Evolutionary conservation across 1,284 basidiomycete genomes (phyloP), one percentile per base, ranked within the genome.

Genomic region (Ustilago curta): DNA sequence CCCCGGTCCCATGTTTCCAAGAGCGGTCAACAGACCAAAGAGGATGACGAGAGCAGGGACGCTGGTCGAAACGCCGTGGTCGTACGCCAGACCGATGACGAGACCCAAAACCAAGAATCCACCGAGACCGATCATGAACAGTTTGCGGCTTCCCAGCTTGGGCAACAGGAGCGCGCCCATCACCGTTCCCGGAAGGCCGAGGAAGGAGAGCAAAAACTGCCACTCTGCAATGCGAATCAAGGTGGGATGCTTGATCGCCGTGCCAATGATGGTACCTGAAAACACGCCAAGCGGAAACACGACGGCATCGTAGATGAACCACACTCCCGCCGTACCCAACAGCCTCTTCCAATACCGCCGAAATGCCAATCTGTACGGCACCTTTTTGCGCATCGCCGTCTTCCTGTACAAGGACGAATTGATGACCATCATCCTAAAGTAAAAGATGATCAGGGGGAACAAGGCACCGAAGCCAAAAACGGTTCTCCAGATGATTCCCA

Each of bases 31-130:
- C 7, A 80, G 56, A 18, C 70, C 78, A 42, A 71, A 78, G 5
- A 80, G 45, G 23, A 80, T 85, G 59, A 92, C 87, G 77, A 92
- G 91, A 27, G 44, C 44, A 45, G 44, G 44, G 9, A 45, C 19
- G 27, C 23, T 27, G 14, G 44, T 45, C 16, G 91, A 86, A 1
- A 91, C 90, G 42, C 90, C 88, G 47, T 90, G 90, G 21, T 92
- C 87, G 80, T 91, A 93, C 1, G 89, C 86, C 56, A 88, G 84
- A 8, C 92, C 91, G 16, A 77, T 62, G 32, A 69, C 61, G 9
- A 92, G 86, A 40, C 91, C 90, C 77, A 93, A 90, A 23, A 92
- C 84, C 27, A 93, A 86, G 83, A 92, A 92, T 3, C 92, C 91
- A 45, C 88, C 87, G 85, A 93, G 92, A 0, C 92, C 91, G 44